phyloP scores from a whole-genome alignment of 179 eudicot genomes.

The Pouteria campechiana region DNA sequence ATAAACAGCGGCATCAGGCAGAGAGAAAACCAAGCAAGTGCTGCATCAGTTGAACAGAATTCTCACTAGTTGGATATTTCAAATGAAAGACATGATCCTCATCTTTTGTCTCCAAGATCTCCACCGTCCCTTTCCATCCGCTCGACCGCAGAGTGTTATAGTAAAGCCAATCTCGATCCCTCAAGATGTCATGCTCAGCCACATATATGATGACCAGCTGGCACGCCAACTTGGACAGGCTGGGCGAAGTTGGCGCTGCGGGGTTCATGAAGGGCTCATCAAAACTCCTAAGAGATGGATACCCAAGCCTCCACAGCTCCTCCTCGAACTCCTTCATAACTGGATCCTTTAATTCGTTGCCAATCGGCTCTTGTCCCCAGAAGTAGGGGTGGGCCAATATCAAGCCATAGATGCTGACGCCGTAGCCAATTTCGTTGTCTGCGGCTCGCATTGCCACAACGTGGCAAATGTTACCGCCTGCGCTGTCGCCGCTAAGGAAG shows the following conservation, averaged over 20 bases:
- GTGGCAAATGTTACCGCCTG: slow-evolving; percentile 54
- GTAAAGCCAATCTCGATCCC: not conserved
- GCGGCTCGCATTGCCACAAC: slow-evolving; percentile 22
- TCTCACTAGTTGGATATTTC: slow-evolving; percentile 1
- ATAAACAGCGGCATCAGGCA: too few species aligned
- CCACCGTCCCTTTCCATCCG: slow-evolving; percentile 2
- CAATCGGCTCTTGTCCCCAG: slow-evolving; percentile 20
- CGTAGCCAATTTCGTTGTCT: not conserved
- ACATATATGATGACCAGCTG: slow-evolving; percentile 1
- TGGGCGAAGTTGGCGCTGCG: not conserved
- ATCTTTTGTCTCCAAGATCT: not conserved
- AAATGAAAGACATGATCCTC: slow-evolving; percentile 6
- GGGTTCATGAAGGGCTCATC: slow-evolving; percentile 10
- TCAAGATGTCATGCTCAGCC: slow-evolving; percentile 3
- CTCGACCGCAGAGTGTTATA: not conserved
- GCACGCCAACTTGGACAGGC: slow-evolving; percentile 3
- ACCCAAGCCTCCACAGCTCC: not conserved
- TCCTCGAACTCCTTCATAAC: slow-evolving; percentile 5
- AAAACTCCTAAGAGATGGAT: too few species aligned
- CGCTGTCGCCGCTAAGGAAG: slow-evolving; percentile 64
- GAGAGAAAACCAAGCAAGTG: too few species aligned
- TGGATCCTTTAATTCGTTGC: not conserved
- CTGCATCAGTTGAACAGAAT: not conserved
- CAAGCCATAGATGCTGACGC: slow-evolving; percentile 15
- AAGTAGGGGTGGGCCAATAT: slow-evolving; percentile 29